phyloP scores from a whole-genome alignment of 2,329 filamentous ascomycete species.

The Pestalotiopsis sp. region DNA sequence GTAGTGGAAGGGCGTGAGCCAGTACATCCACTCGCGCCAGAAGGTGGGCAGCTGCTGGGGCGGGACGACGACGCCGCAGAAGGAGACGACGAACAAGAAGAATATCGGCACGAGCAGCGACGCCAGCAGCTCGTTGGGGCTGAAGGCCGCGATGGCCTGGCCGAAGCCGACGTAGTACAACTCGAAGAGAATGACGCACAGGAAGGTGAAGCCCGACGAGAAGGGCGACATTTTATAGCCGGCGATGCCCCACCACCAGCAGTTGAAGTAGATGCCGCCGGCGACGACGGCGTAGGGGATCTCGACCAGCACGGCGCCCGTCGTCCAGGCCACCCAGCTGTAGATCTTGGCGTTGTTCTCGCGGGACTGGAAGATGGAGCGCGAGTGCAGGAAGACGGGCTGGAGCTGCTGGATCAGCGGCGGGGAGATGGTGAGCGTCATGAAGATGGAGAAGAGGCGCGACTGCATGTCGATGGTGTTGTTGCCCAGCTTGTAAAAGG shows the following conservation, averaged over 20 bases:
- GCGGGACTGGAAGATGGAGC: conserved; percentile 69
- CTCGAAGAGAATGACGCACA: conserved; percentile 61
- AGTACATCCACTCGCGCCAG: conserved; percentile 72
- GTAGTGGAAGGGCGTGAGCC: conserved; percentile 75
- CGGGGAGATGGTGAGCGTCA: conserved; percentile 74
- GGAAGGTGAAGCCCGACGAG: conserved; percentile 62
- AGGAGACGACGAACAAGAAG: conserved; percentile 70
- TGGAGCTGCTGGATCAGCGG: conserved; percentile 78
- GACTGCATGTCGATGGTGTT: conserved; percentile 67
- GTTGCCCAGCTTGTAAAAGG: conserved; percentile 55
- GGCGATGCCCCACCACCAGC: conserved; percentile 61
- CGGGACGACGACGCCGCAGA: conserved; percentile 72
- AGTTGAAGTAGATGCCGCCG: conserved; percentile 65
- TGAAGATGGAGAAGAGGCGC: conserved; percentile 75
- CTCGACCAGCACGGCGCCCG: conserved; percentile 67
- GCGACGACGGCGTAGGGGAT: conserved; percentile 70
- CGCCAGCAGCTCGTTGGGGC: conserved; percentile 68
- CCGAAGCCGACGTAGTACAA: conserved; percentile 27
- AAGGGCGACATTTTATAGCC: conserved; percentile 54
- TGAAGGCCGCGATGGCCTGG: conserved; percentile 62
- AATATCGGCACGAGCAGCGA: conserved; percentile 69
- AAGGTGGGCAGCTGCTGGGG: conserved; percentile 60
- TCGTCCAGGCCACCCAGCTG: conserved; percentile 72
- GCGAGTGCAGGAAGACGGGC: conserved; percentile 68
- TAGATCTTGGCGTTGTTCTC: conserved; percentile 82